phyloP scores from a whole-genome alignment of 2,329 filamentous ascomycete species.

The Monosporascus sp. region DNA sequence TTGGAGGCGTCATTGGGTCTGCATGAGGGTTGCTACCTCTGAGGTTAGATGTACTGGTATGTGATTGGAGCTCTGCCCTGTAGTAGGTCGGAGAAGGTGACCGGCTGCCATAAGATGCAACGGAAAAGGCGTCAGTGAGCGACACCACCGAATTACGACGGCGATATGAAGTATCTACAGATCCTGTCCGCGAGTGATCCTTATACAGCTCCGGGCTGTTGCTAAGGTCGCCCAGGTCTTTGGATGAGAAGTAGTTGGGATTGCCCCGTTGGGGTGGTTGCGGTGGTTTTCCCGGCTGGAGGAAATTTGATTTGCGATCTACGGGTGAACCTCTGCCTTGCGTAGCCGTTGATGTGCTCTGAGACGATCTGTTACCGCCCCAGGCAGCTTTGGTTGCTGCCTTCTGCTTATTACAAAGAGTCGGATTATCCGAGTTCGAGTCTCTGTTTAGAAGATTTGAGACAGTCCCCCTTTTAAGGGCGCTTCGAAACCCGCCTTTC shows the following conservation, averaged over 20 bases:
- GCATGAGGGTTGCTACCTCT: conserved; percentile 8
- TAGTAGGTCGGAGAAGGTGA: conserved; percentile 35
- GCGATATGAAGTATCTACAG: conserved; percentile 45
- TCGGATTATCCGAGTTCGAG: conserved; percentile 22
- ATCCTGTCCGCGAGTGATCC: conserved; percentile 42
- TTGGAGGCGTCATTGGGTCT: background rate
- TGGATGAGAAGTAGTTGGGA: conserved; percentile 34
- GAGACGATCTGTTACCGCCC: conserved; percentile 18
- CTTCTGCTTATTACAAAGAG: conserved; percentile 18
- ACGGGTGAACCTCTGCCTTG: conserved; percentile 23
- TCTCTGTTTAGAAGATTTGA: conserved; percentile 47
- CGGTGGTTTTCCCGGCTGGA: conserved; percentile 30
- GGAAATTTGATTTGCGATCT: conserved; percentile 26
- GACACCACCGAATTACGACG: conserved; percentile 51
- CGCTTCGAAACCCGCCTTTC: conserved; percentile 43
- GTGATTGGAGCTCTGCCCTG: conserved; percentile 7
- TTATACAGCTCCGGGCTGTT: conserved; percentile 25
- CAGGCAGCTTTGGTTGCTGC: conserved; percentile 14
- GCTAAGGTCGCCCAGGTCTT: conserved; percentile 28
- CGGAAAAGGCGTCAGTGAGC: conserved; percentile 49
- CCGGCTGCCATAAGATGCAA: conserved; percentile 40
- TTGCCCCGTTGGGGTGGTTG: conserved; percentile 30
- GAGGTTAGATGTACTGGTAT: conserved; percentile 7
- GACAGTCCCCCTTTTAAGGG: conserved; percentile 44
- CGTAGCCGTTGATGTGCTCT: conserved; percentile 13